Evolutionary conservation across 768 basidiomycete species (phyloP).

Genomic region (Russula olivacea): DNA sequence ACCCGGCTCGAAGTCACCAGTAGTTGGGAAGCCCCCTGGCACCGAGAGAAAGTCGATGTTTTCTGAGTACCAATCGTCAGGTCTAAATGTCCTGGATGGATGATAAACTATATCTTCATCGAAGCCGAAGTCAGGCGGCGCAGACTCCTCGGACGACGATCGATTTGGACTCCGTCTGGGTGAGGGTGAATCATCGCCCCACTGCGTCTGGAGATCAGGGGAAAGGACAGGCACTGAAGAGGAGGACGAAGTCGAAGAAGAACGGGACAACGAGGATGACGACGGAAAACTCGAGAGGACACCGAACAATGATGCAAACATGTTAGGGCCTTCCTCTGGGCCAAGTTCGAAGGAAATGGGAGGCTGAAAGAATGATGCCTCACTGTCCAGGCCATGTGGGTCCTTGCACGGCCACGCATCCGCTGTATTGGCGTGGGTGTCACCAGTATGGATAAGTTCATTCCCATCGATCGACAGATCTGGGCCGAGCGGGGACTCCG

Average conservation of each 20-base stretch:
- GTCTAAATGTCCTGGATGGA: not conserved
- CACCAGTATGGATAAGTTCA: conserved; percentile 7
- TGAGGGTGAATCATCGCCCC: conserved; percentile 8
- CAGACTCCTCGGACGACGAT: conserved; percentile 14
- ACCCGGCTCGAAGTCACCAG: conserved; percentile 37
- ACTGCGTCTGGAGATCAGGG: conserved; percentile 19
- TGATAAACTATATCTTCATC: conserved; percentile 11
- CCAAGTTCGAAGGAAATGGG: conserved; percentile 22
- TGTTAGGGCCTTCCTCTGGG: conserved; percentile 31
- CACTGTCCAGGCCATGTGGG: conserved; percentile 12
- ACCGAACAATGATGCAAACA: conserved; percentile 34
- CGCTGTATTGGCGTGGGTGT: not conserved
- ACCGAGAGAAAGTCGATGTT: conserved; percentile 15
- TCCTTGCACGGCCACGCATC: conserved; percentile 4
- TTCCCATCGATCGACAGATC: conserved; percentile 3
- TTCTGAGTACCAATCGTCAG: conserved; percentile 10
- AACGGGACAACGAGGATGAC: conserved; percentile 35
- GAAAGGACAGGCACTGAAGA: conserved; percentile 27
- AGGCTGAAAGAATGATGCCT: conserved; percentile 5
- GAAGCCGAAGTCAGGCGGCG: conserved; percentile 7
- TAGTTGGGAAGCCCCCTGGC: conserved; percentile 17
- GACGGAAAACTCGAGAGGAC: conserved; percentile 29
- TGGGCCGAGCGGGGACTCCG: conserved; percentile 15
- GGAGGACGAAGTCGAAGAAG: conserved; percentile 27
- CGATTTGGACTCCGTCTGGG: conserved; percentile 14